Base-by-base conservation (phyloP, 176 grass and related monocot genomes). In the Typha latifolia region DNA sequence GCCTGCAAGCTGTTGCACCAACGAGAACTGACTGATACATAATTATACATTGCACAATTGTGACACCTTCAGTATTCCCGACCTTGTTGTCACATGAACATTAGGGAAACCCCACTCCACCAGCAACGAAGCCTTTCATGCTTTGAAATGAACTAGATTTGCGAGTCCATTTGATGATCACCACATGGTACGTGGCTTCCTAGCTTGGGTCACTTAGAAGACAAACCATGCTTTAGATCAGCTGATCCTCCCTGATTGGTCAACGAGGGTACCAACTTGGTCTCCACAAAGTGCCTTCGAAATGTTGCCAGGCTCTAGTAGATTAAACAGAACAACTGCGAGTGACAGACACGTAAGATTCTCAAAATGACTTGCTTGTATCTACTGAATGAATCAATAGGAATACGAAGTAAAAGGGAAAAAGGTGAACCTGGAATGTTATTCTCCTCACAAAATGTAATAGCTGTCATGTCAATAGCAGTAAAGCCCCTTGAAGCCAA, bases 361-460 rank as follows among this genome's bases (percentile, higher is more conserved):
- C 2, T 10, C 5, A 43, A 43, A 43, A 10, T 43, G 37, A 8
- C 37, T 6, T 10, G 37, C 9, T 1, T 9, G 8, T 43, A 43
- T 43, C 37, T 9, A 43, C 9, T 66, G 12, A 2, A 65, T 16
- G 16, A 7, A 48, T 3, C 55, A 22, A 48, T 2, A 27, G 14
- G 18, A 12, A 71, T 23, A 14, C 57, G 20, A 52, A 49, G 48
- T 48, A 47, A 66, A 47, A 29, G 43, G 14, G 15, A 19, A 23
- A 49, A 64, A 37, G 64, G 61, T 75, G 75, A 76, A 99, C 95
- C 95, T 57, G 95, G 95, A 79, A 94, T 90, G 67, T 94, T 93
- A 75, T 94, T 99, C 66, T 99, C 95, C 77, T 94, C 86, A n/a
- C 95, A 99, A 47, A 88, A 87, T 16, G 86, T 92, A 79, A 99